Evolutionary conservation across 306 rosid genomes (phyloP).

Genomic region (Acacia crassicarpa): DNA sequence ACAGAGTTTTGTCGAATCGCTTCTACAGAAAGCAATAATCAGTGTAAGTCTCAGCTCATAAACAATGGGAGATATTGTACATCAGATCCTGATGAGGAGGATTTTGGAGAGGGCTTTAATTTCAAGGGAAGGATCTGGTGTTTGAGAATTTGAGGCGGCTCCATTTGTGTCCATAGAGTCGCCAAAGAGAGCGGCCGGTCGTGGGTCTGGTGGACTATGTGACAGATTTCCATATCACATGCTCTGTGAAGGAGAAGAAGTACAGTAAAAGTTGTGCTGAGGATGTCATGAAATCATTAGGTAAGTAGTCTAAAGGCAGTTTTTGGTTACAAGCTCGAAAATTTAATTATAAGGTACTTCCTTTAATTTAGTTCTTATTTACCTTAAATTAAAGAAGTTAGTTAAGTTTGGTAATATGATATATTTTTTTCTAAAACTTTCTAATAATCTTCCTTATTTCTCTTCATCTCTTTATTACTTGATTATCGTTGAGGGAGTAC

Average conservation of each 20-base stretch:
- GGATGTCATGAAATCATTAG: slow-evolving; percentile 71
- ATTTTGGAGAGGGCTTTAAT: slow-evolving; percentile 62
- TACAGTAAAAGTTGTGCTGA: slow-evolving; percentile 85
- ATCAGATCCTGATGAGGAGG: slow-evolving; percentile 76
- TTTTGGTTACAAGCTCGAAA: neutral
- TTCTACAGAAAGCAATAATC: slow-evolving; percentile 48
- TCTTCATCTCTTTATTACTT: too few relatives aligned
- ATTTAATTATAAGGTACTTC: neutral
- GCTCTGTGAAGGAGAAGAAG: slow-evolving; percentile 94
- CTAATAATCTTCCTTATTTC: too few relatives aligned
- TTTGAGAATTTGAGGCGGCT: slow-evolving; percentile 87
- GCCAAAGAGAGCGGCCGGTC: slow-evolving; percentile 73
- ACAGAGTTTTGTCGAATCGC: slow-evolving; percentile 88
- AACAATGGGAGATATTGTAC: slow-evolving; percentile 83
- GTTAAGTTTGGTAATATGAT: too few relatives aligned
- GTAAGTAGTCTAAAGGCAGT: slow-evolving; percentile 37
- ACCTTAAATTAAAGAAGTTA: too few relatives aligned
- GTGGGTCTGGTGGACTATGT: slow-evolving; percentile 99
- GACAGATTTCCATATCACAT: slow-evolving; percentile 88
- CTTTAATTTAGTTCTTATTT: neutral
- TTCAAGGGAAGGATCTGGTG: slow-evolving; percentile 90
- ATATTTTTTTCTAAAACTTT: too few relatives aligned
- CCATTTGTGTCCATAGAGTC: slow-evolving; percentile 85
- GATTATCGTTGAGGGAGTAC: too few relatives aligned
- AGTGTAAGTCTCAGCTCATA: slow-evolving; percentile 88